Conservation (phyloP, 192 early-diverging fungal species). For the Jimgerdemannia flammicorona region DNA sequence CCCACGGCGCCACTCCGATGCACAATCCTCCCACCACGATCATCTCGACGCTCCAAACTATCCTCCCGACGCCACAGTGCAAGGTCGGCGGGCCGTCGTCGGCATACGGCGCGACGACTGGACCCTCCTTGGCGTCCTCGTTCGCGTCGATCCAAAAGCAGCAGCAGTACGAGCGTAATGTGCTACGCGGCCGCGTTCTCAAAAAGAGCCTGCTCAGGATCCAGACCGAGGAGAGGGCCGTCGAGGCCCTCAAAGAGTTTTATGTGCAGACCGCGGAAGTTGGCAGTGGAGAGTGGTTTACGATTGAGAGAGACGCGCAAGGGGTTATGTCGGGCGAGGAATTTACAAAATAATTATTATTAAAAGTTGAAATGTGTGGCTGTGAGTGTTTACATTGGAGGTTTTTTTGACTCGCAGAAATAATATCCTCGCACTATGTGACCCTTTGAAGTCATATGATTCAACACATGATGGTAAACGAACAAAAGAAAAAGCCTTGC, state of each 20-base stretch:
- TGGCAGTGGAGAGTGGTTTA: conserved; percentile 47
- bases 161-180: conserved; percentile 31
- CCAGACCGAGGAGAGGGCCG: conserved; percentile 45
- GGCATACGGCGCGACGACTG: neutral
- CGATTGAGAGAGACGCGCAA: neutral
- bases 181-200: conserved; percentile 18
- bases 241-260: conserved; percentile 25
- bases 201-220: conserved; percentile 50
- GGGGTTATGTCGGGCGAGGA: too few species aligned
- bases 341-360: too few species aligned
- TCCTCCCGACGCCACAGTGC: conserved; percentile 20
- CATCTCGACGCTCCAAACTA: conserved; percentile 17
- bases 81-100: neutral
- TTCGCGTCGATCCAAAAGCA: conserved; percentile 43
- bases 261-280: conserved; percentile 30
- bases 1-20: conserved; percentile 1
- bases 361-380: too few species aligned
- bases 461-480: too few species aligned
- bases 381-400: too few species aligned
- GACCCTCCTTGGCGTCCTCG: conserved; percentile 7
- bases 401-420: too few species aligned
- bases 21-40: neutral
- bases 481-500: too few species aligned
- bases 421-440: too few species aligned
- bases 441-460: too few species aligned